Evolutionary conservation across 2,329 filamentous ascomycete genomes (phyloP).

Genomic region (Calonectria honghensis): DNA sequence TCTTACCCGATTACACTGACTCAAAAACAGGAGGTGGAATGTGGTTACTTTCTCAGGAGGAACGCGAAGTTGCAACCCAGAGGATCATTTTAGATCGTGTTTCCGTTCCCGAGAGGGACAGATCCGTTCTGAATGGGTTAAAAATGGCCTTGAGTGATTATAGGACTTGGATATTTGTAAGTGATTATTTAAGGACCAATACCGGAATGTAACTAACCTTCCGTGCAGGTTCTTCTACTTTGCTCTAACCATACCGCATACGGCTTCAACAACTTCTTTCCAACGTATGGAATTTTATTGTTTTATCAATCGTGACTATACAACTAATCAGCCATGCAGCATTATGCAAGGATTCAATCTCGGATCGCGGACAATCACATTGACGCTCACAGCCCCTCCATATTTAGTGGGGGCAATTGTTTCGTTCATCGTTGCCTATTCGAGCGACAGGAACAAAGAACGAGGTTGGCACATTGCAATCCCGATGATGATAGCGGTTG

Average conservation of each 20-base stretch:
- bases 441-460: slow-evolving; percentile 47
- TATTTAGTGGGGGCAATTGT: slow-evolving; percentile 49
- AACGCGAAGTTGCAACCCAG: slow-evolving; percentile 40
- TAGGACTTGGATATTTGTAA: slow-evolving; percentile 53
- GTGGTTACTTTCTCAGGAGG: slow-evolving; percentile 41
- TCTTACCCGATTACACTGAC: slow-evolving; percentile 46
- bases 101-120: slow-evolving; percentile 41
- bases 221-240: slow-evolving; percentile 42
- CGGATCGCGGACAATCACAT: slow-evolving; percentile 47
- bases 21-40: slow-evolving; percentile 32
- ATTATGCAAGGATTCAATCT: slow-evolving; percentile 49
- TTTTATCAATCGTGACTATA: not conserved
- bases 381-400: slow-evolving; percentile 53
- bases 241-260: slow-evolving; percentile 50
- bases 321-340: not conserved
- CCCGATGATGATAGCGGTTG: slow-evolving; percentile 38
- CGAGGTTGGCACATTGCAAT: slow-evolving; percentile 49
- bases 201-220: not conserved
- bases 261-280: slow-evolving; percentile 54
- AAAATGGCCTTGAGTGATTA: slow-evolving; percentile 49
- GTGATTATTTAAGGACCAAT: not conserved
- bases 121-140: slow-evolving; percentile 45
- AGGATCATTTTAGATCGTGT: slow-evolving; percentile 50
- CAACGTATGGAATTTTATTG: slow-evolving; percentile 15
- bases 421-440: slow-evolving; percentile 43